These are phyloP conservation scores for Chionographis japonica DNA, from an alignment of 106 monocot genomes.

Conservation along the genomic window DNA sequence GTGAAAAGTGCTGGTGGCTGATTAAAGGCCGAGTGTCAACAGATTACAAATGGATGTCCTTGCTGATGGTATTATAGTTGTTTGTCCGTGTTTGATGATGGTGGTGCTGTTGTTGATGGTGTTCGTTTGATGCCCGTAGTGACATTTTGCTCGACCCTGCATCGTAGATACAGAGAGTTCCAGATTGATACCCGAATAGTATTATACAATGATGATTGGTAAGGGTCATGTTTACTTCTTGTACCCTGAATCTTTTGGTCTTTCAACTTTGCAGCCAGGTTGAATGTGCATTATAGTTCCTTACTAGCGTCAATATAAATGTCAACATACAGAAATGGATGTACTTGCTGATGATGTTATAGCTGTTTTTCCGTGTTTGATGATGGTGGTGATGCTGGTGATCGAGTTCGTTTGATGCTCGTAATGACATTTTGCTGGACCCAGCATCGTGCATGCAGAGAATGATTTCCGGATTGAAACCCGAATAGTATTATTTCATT, in stretches of 20 bases:
- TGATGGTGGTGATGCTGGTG: slow-evolving; percentile 24
- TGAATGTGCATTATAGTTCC: too few relatives aligned
- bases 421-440: not conserved
- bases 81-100: slow-evolving; percentile 11
- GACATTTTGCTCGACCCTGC: not conserved
- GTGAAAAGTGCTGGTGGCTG: not conserved
- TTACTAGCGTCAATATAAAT: too few relatives aligned
- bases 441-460: not conserved
- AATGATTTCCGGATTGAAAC: not conserved
- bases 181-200: not conserved
- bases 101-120: slow-evolving; percentile 27
- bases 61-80: slow-evolving; percentile 21
- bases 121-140: slow-evolving; percentile 14
- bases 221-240: too few relatives aligned
- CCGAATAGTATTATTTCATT: too few relatives aligned
- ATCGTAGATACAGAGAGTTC: not conserved
- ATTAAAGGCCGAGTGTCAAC: not conserved
- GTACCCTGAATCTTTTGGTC: too few relatives aligned
- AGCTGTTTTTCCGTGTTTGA: slow-evolving; percentile 12
- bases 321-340: too few relatives aligned
- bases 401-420: slow-evolving; percentile 21
- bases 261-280: too few relatives aligned
- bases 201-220: too few relatives aligned
- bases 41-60: slow-evolving; percentile 5
- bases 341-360: slow-evolving; percentile 18